Percentiles rank a stretch among this genome's conserved stretches.
Evolutionary conservation across 495 filamentous ascomycete species (phyloP).

Genomic region (Xylaria intraflava): DNA sequence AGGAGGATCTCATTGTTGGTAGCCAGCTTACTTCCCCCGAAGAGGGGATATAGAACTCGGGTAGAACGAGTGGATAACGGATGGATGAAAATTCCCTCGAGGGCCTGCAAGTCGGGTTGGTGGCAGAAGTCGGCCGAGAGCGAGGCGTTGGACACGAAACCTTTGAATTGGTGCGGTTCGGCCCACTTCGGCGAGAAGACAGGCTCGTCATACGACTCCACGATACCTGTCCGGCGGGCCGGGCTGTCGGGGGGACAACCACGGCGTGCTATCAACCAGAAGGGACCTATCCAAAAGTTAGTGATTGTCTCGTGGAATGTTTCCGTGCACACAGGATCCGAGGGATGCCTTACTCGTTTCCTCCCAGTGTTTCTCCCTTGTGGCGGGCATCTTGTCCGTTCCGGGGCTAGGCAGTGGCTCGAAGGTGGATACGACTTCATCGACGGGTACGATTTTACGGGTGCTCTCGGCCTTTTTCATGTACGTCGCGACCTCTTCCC

Average conservation of each 20-base stretch:
- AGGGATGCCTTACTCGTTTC: slow-evolving; percentile 31
- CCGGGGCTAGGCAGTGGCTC: slow-evolving; percentile 24
- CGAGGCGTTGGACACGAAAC: slow-evolving; percentile 61
- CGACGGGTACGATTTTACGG: slow-evolving; percentile 32
- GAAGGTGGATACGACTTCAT: slow-evolving; percentile 29
- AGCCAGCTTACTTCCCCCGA: slow-evolving; percentile 64
- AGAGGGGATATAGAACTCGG: slow-evolving; percentile 56
- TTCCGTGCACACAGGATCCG: slow-evolving; percentile 12
- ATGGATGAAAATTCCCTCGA: slow-evolving; percentile 63
- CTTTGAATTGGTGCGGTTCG: slow-evolving; percentile 41
- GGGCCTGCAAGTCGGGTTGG: slow-evolving; percentile 45
- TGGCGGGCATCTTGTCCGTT: slow-evolving; percentile 20
- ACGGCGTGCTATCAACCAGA: slow-evolving; percentile 55
- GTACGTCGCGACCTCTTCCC: slow-evolving; percentile 55
- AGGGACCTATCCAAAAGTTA: slow-evolving; percentile 40
- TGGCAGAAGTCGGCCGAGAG: slow-evolving; percentile 59
- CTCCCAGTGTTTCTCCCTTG: slow-evolving; percentile 36
- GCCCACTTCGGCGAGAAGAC: slow-evolving; percentile 34
- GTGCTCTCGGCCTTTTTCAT: slow-evolving; percentile 49
- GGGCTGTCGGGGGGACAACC: slow-evolving; percentile 56
- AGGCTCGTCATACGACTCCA: slow-evolving; percentile 37
- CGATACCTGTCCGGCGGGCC: slow-evolving; percentile 41
- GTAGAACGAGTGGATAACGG: slow-evolving; percentile 51
- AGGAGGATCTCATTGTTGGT: slow-evolving; percentile 73
- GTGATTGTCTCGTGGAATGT: background rate